Evolutionary conservation across 139 green algal species (phyloP), one percentile per base, ranked within the genome.

Genomic region (Tetradesmus lagerheimii): DNA sequence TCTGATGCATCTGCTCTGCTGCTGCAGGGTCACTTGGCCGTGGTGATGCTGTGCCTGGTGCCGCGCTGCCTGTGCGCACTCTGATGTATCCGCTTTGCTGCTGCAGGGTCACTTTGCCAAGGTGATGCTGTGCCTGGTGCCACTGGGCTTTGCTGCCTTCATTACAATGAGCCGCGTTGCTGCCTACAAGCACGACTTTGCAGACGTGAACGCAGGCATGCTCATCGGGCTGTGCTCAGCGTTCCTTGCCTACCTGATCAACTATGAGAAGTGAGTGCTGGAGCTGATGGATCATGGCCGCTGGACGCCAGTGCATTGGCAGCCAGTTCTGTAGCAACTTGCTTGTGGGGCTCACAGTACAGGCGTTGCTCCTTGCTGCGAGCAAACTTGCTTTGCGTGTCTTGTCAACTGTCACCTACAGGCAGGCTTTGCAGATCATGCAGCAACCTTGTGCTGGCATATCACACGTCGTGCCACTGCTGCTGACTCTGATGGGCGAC

Each of bases 101-200:
- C 64, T 66, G 38, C 89, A 93, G 92, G 88, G 86, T n/a, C 92
- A 93, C 38, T 94, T 94, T 89, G 74, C 82, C 31, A 90, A 90
- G 39, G 86, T 85, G 5, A 37, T 93, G 37, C 35, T 92, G 62
- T 92, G 81, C 37, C 57, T 94, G 34, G 43, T 75, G 11, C 92
- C 92, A 14, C 71, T 94, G 74, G 89, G 82, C 3, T 83, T 94
- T 53, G 90, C 92, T 12, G 71, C 91, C 14, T 92, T 93, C 81
- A 92, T 94, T 12, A 90, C 90, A 0, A 76, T 92, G 62, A 89
- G 64, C n/a, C 89, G 92, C 35, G 88, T 94, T n/a, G 89, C 86
- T 1, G 90, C 91, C 29, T 94, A 94, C 92, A 92, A 93, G 75
- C 90, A 93, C 62, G 74, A 85, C 76, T 90, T 86, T 41, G 53